These are phyloP conservation scores for Athelia psychrophila DNA, from an alignment of 1,284 basidiomycete genomes.

Conservation along the genomic window DNA sequence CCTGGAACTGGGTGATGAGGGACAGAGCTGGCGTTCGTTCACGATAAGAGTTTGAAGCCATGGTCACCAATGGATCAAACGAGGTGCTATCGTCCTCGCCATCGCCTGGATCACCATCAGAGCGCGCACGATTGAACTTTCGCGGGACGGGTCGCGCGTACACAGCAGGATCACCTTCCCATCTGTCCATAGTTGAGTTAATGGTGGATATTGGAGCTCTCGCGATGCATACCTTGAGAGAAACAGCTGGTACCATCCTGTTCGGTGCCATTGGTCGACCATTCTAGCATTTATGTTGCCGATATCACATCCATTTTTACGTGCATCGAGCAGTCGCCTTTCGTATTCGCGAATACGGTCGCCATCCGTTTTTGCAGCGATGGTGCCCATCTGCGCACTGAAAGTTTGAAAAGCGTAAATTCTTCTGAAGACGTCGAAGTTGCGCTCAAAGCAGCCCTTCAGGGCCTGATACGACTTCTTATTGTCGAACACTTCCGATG, in stretches of 20 bases:
- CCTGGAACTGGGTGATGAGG: background rate
- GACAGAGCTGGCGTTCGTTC: slow-evolving; percentile 21
- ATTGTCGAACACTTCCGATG: slow-evolving; percentile 59
- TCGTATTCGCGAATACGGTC: slow-evolving; percentile 67
- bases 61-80: slow-evolving; percentile 23
- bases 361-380: slow-evolving; percentile 44
- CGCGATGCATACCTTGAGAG: slow-evolving; percentile 45
- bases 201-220: slow-evolving; percentile 4
- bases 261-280: slow-evolving; percentile 71
- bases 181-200: slow-evolving; percentile 31
- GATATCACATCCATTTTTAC: slow-evolving; percentile 60
- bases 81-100: slow-evolving; percentile 48
- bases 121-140: slow-evolving; percentile 19
- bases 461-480: slow-evolving; percentile 78
- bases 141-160: slow-evolving; percentile 42
- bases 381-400: slow-evolving; percentile 37
- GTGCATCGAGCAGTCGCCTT: slow-evolving; percentile 55
- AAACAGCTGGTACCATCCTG: slow-evolving; percentile 71
- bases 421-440: slow-evolving; percentile 77
- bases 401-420: slow-evolving; percentile 66
- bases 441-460: slow-evolving; percentile 78
- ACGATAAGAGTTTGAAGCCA: slow-evolving; percentile 10
- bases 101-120: slow-evolving; percentile 41
- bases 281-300: slow-evolving; percentile 67
- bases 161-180: slow-evolving; percentile 60